phyloP scores from a whole-genome alignment of 495 filamentous ascomycete genomes.

The Penicillium crystallinum region DNA sequence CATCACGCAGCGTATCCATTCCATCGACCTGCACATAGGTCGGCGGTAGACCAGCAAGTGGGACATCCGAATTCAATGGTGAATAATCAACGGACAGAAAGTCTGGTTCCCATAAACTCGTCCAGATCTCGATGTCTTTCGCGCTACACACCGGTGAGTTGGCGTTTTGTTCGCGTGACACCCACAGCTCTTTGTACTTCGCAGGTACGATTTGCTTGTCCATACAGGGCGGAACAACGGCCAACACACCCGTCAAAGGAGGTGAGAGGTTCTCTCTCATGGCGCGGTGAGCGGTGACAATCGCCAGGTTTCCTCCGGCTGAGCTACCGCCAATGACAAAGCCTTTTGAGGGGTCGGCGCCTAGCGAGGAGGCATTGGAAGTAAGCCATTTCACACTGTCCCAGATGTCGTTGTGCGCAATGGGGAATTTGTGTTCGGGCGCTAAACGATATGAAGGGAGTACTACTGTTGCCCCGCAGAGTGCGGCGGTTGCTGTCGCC shows the following conservation, averaged over 20 bases:
- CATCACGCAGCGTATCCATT: constrained; percentile 36
- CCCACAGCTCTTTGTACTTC: constrained; percentile 27
- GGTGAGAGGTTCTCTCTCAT: constrained; percentile 40
- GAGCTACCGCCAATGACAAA: constrained; percentile 48
- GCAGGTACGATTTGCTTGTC: constrained; percentile 14
- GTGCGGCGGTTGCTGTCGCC: constrained; percentile 25
- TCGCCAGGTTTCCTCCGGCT: constrained; percentile 44
- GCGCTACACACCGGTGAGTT: constrained; percentile 12
- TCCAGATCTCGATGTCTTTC: neutral
- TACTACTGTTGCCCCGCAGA: constrained; percentile 27
- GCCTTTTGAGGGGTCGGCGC: constrained; percentile 24
- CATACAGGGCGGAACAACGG: constrained; percentile 33
- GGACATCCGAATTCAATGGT: constrained; percentile 6
- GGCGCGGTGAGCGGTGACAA: constrained; percentile 35
- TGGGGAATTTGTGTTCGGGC: constrained; percentile 46
- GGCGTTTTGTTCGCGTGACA: constrained; percentile 37
- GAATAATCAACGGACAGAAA: constrained; percentile 7
- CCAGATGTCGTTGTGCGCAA: constrained; percentile 41
- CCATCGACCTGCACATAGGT: constrained; percentile 39
- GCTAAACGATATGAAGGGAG: constrained; percentile 42
- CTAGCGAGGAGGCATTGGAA: constrained; percentile 22
- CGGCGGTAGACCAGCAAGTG: constrained; percentile 22
- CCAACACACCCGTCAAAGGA: constrained; percentile 40
- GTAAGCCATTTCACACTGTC: constrained; percentile 48
- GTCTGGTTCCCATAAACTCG: constrained; percentile 5